Conservation (phyloP, 306 rosid species). For the Prunus campanulata region DNA sequence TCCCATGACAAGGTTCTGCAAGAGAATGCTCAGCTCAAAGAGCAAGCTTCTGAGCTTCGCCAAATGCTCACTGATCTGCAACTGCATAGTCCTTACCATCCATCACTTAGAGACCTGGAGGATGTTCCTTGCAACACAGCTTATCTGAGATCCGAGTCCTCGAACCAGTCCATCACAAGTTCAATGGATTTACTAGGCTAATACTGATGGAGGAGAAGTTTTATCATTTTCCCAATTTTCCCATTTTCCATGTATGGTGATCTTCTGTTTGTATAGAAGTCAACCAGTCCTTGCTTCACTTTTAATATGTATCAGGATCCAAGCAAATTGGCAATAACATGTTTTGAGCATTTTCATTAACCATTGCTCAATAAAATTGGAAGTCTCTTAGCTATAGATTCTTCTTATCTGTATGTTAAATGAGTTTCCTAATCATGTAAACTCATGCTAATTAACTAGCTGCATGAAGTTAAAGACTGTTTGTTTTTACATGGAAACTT, state of each 20-base stretch:
- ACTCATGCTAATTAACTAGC: not conserved
- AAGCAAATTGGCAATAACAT: slow-evolving; percentile 40
- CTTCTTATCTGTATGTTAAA: not conserved
- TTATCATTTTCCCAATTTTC: slow-evolving; percentile 9
- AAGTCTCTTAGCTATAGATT: not conserved
- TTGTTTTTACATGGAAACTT: not conserved
- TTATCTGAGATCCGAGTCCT: slow-evolving; percentile 50
- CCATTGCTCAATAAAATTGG: slow-evolving; percentile 13
- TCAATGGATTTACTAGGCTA: slow-evolving; percentile 54
- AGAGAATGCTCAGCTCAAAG: slow-evolving; percentile 74
- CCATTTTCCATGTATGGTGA: slow-evolving; percentile 13
- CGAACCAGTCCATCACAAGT: slow-evolving; percentile 46
- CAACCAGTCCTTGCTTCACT: slow-evolving; percentile 28
- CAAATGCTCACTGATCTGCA: slow-evolving; percentile 67
- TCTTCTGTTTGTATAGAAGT: slow-evolving; percentile 31
- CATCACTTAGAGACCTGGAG: slow-evolving; percentile 51
- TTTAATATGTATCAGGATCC: slow-evolving; percentile 32
- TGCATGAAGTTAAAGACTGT: not conserved
- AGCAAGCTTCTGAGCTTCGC: slow-evolving; percentile 70
- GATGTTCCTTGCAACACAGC: slow-evolving; percentile 48
- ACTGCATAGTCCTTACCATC: slow-evolving; percentile 49
- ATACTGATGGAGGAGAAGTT: slow-evolving; percentile 6
- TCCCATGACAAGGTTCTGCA: slow-evolving; percentile 53
- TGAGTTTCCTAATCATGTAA: not conserved
- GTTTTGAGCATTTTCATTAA: slow-evolving; percentile 35